Evolutionary conservation across 2,329 filamentous ascomycete genomes (phyloP).

Genomic region (Aureobasidium pullulans): DNA sequence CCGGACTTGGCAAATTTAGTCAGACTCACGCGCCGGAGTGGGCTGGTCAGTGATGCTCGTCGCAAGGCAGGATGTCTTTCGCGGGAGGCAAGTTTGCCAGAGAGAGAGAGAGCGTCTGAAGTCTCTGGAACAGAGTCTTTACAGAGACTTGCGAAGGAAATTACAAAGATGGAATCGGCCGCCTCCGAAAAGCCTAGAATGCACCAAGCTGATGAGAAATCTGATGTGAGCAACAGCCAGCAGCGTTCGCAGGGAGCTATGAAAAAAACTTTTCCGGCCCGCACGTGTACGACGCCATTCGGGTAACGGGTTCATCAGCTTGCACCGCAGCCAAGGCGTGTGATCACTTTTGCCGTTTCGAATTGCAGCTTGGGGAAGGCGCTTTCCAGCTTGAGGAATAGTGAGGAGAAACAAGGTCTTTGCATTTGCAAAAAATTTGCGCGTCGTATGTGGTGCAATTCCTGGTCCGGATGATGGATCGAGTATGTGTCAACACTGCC

Average conservation of each 20-base stretch:
- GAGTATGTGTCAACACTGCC: slow-evolving; percentile 10
- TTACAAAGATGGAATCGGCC: background rate
- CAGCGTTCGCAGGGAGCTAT: background rate
- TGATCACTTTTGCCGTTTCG: slow-evolving; percentile 6
- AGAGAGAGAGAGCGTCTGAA: background rate
- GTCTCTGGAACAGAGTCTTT: too few species aligned
- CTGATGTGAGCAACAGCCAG: background rate
- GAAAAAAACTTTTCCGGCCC: slow-evolving; percentile 3
- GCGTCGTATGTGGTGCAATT: slow-evolving; percentile 6
- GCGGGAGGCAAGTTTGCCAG: background rate
- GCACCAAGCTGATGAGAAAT: background rate
- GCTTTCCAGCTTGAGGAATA: slow-evolving; percentile 5
- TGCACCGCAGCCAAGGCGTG: background rate
- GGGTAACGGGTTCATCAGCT: slow-evolving; percentile 10
- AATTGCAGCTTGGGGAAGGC: background rate
- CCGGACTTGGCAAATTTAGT: background rate
- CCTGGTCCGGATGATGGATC: background rate
- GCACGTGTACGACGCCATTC: background rate
- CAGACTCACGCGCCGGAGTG: background rate
- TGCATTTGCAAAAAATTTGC: slow-evolving; percentile 1
- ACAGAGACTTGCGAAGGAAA: background rate
- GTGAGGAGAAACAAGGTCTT: slow-evolving; percentile 5
- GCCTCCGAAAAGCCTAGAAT: slow-evolving; percentile 8
- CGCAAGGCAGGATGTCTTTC: too few species aligned
- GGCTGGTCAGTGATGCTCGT: too few species aligned